Conservation (phyloP, 2,329 filamentous ascomycete species). For the Tolypocladium nubicola region DNA sequence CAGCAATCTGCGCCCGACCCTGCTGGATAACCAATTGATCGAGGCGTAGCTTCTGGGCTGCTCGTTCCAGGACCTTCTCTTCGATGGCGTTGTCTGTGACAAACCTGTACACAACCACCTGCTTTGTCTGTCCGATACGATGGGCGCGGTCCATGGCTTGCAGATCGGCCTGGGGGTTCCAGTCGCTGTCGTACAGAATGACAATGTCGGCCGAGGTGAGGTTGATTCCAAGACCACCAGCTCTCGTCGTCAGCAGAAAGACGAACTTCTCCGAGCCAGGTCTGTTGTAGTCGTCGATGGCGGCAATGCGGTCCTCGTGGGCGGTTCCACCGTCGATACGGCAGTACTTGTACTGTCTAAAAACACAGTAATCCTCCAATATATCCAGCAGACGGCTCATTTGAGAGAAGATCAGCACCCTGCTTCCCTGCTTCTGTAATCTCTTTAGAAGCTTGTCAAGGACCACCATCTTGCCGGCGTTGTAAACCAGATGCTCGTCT, state of each 20-base stretch:
- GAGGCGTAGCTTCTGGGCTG: slow-evolving; percentile 89
- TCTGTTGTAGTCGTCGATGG: slow-evolving; percentile 98
- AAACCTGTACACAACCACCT: slow-evolving; percentile 92
- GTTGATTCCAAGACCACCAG: slow-evolving; percentile 94
- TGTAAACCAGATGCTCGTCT: slow-evolving; percentile 88
- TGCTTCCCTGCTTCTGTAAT: slow-evolving; percentile 76
- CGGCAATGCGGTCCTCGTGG: slow-evolving; percentile 93
- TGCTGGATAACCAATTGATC: slow-evolving; percentile 98
- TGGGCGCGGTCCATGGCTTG: slow-evolving; percentile 99
- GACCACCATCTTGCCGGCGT: slow-evolving; percentile 95
- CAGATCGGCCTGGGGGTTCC: slow-evolving; percentile 96
- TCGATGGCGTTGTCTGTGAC: slow-evolving; percentile 98
- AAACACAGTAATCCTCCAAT: slow-evolving; percentile 95
- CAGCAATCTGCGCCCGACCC: slow-evolving; percentile 81
- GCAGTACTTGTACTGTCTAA: slow-evolving; percentile 90
- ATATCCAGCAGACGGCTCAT: slow-evolving; percentile 98
- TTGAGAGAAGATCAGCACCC: slow-evolving; percentile 98
- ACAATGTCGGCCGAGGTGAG: slow-evolving; percentile 92
- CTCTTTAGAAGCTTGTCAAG: slow-evolving; percentile 82
- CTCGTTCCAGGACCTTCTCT: slow-evolving; percentile 93
- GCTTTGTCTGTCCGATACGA: slow-evolving; percentile 96
- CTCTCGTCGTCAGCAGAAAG: slow-evolving; percentile 89
- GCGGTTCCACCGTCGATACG: slow-evolving; percentile 95
- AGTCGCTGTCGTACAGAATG: slow-evolving; percentile 93
- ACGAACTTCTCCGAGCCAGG: slow-evolving; percentile 92